Evolutionary conservation across 345 rosid species (phyloP), one percentile per base, ranked within the genome.

Genomic region (Raphanus raphanistrum): DNA sequence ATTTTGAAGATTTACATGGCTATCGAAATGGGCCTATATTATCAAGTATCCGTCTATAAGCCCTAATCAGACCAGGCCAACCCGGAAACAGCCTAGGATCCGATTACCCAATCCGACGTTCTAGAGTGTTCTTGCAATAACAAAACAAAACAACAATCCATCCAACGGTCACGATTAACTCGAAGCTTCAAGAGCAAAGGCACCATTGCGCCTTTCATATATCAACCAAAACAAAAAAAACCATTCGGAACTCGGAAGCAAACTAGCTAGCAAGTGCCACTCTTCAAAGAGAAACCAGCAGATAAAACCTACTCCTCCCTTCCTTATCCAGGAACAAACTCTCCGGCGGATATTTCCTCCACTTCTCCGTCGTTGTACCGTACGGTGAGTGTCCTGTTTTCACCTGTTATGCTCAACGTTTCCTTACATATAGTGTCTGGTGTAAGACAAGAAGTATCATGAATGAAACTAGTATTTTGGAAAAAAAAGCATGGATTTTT

Each of bases 151-250:
- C 62, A 43, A 13, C 48, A 45, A 16, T 15, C 21, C 33, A 77
- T 66, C 72, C 68, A 26, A 72, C 77, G 77, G 81, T 26, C 13
- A 48, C 9, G 68, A 78, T 78, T 15, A 32, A 11, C 28, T 71
- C 21, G 66, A 66, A 77, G 72, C 50, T 64, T 72, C 68, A 78
- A 71, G 81, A 77, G 80, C 41, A 15, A 57, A 60, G 8, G 27
- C 33, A 58, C 35, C 11, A 8, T 28, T 54, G 59, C 26, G 25
- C 33, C 50, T 11, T 41, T n/a, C n/a, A n/a, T 41, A 41, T 41
- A 41, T 10, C 11, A 0, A 10, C 1, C 48, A 4, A 38, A 38
- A 38, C 3, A 38, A 38, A 38, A 1, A 41, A 41, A 10, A 41
- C 1, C 2, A 41, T 0, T n/a, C n/a, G n/a, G n/a, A n/a, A 9